Percentiles rank a stretch among this genome's conserved stretches.
Evolutionary conservation across 1,139 yeast species (phyloP).

Genomic region (Insectozyma bohioensis): DNA sequence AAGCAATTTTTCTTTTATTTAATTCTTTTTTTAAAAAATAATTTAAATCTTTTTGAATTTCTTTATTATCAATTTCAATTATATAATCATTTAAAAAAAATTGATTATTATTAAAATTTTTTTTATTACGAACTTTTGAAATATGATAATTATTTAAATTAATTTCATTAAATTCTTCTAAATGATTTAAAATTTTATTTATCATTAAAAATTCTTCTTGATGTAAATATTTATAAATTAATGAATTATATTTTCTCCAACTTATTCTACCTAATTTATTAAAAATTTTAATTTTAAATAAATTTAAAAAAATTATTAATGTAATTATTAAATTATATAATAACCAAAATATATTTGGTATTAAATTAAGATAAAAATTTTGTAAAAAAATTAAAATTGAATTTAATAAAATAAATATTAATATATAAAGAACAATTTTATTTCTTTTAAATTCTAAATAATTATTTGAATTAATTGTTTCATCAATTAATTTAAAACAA

Average conservation of each 20-base stretch:
- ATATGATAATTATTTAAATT: slow-evolving; percentile 40
- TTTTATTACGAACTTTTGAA: slow-evolving; percentile 26
- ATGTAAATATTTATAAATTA: slow-evolving; percentile 23
- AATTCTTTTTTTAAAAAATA: slow-evolving; percentile 25
- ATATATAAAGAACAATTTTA: slow-evolving; percentile 1
- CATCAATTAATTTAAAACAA: slow-evolving; percentile 32
- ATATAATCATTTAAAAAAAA: slow-evolving; percentile 26
- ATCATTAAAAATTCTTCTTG: slow-evolving; percentile 29
- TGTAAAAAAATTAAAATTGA: slow-evolving; percentile 3
- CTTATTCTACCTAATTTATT: slow-evolving; percentile 27
- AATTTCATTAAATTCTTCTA: slow-evolving; percentile 42
- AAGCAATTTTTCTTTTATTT: slow-evolving; percentile 28
- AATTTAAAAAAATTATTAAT: slow-evolving; percentile 10
- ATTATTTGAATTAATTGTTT: slow-evolving; percentile 18
- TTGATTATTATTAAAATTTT: slow-evolving; percentile 17
- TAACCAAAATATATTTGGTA: slow-evolving; percentile 14
- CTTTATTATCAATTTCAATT: slow-evolving; percentile 24
- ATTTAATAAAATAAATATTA: background rate
- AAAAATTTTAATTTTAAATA: slow-evolving; percentile 17
- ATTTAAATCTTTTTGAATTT: slow-evolving; percentile 15
- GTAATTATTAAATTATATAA: slow-evolving; percentile 11
- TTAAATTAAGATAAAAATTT: slow-evolving; percentile 13
- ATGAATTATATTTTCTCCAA: slow-evolving; percentile 34
- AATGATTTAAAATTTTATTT: slow-evolving; percentile 35
- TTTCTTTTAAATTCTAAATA: slow-evolving; percentile 9